A percentile compares a stretch with the other conserved stretches of the same genome.
These are phyloP conservation scores for Lipomyces japonicus DNA, from an alignment of 805 yeast genomes.

Conservation along the genomic window DNA sequence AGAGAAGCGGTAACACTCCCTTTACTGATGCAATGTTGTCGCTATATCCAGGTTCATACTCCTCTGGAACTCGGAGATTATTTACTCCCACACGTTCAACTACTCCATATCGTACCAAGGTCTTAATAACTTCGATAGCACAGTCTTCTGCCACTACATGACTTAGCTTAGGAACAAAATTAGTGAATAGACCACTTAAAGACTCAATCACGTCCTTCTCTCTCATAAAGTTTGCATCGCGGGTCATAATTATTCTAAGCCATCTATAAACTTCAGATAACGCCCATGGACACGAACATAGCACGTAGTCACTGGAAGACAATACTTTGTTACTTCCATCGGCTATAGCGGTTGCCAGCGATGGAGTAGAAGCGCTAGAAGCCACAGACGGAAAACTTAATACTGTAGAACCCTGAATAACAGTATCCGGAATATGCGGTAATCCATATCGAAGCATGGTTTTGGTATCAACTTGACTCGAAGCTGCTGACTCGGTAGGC, in stretches of 20 bases:
- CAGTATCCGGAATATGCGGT: constrained; percentile 4
- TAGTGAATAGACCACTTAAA: constrained; percentile 31
- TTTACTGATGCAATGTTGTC: constrained; percentile 15
- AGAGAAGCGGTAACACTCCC: constrained; percentile 38
- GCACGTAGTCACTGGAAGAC: not conserved
- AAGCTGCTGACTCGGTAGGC: constrained; percentile 18
- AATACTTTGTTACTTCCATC: not conserved
- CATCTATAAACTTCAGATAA: constrained; percentile 13
- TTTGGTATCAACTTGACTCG: constrained; percentile 17
- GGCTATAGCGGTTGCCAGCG: not conserved
- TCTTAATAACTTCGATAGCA: constrained; percentile 32
- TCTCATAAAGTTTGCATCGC: constrained; percentile 18
- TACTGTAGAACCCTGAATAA: not conserved
- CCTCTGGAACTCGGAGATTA: constrained; percentile 12
- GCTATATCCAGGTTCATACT: constrained; percentile 10
- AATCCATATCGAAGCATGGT: constrained; percentile 10
- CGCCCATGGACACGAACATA: constrained; percentile 15
- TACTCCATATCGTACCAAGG: constrained; percentile 31
- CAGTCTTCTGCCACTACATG: constrained; percentile 35
- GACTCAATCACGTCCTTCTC: constrained; percentile 25
- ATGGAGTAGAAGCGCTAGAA: not conserved
- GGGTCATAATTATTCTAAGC: constrained; percentile 17
- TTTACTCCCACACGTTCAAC: constrained; percentile 10
- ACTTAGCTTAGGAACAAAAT: constrained; percentile 33
- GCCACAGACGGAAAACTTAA: not conserved